Base-by-base conservation (phyloP, 2,329 filamentous ascomycete species). In the Alternaria conjuncta region DNA sequence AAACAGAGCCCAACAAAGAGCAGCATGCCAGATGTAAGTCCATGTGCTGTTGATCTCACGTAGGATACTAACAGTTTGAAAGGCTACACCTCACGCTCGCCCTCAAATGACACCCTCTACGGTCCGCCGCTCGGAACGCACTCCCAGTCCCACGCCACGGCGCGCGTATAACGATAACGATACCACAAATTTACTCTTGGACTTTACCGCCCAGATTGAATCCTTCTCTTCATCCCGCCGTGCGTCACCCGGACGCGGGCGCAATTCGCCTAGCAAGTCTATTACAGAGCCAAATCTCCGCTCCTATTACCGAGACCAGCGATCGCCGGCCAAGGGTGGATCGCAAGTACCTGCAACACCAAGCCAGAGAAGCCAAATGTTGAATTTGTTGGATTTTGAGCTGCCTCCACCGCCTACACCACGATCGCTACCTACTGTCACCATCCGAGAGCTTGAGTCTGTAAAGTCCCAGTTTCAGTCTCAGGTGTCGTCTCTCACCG, bases 391-490 rank as follows among this genome's bases (percentile, higher is more conserved):
- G 50, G 93, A 97, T 80, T 96, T 96, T 76, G 96, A 98, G 73
- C 91, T 98, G 10, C 94, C 94, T n/a, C 93, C 95, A 0, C 89
- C 94, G 70, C 94, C 95, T 2, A 98, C 96, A 0, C 96, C 96
- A 13, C 90, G 95, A 65, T 97, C 93, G 59, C 88, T 98, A 41
- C 96, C 96, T 0, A 93, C 91, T 9, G 91, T 98, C 70, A 97
- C 94, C 2, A 92, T 96, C 2, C 89, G 96, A 32, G 96, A 99
- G 81, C 85, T 98, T 3, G 96, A 99, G 78, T 92, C 92, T 13
- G 85, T 98, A 64, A 98, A 98, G 79, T 97, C 94, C 0, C 88
- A 87, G 23, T 96, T 97, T 73, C 86, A 96, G 55, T 97, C 94
- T 0, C 93, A 98, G 77, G 97, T 99, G 63, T 97, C 93, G 66